Evolutionary conservation across 805 yeast genomes (phyloP), one percentile per base, ranked within the genome.

Genomic region (Vanderwaltozyma yarrowii): DNA sequence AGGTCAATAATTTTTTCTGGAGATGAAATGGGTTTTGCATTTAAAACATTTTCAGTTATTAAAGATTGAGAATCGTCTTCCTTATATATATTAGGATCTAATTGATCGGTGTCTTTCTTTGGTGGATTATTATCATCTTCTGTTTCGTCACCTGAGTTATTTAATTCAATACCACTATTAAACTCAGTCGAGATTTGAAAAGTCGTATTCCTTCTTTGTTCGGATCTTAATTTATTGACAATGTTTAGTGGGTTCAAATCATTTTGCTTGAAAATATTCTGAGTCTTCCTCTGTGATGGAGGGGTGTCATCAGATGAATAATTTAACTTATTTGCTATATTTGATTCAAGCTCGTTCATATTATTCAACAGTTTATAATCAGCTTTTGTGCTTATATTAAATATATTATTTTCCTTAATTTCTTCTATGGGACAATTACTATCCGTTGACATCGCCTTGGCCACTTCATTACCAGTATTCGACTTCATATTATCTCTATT

Each of bases 201-300:
- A 13, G 14, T 20, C 8, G 16, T 15, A 3, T 15, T 17, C 7
- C 31, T 19, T 10, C 13, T 19, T 16, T 35, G 75, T 49, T 30
- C 64, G 3, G 18, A 5, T 15, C 17, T 24, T 57, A 54, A 28
- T 18, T 33, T 35, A 23, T 70, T 64, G 4, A 82, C 65, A 17
- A 80, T 78, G 14, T 74, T 65, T 49, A 78, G 74, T 2, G 39
- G 35, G 14, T 15, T 36, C 3, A 30, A 14, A 7, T 18, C 17
- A 18, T 17, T 23, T 7, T 30, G 14, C 3, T 16, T 21, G 12
- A 28, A 6, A 3, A 23, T 30, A n/a, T 20, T 16, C 12, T 20
- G 17, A 13, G 21, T 17, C 15, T 39, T 32, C 21, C 45, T 31
- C 20, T 42, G 38, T 5, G 45, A 42, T 15, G 39, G 41, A 2